These are phyloP conservation scores for Striga asiatica DNA, from an alignment of 257 asterid genomes.

Conservation along the genomic window DNA sequence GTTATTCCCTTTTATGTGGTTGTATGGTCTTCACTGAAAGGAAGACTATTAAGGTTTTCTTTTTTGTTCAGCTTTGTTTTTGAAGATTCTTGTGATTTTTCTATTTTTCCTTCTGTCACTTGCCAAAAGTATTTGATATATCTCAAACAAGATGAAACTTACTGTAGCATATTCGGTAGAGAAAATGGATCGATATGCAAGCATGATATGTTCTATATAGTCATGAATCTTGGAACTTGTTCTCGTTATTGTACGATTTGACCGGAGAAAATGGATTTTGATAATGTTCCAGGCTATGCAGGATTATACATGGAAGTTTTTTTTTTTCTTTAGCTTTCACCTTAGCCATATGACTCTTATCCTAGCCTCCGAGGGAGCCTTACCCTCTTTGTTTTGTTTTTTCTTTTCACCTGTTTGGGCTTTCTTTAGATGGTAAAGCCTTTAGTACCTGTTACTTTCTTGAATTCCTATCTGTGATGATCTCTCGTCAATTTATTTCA, in stretches of 20 bases:
- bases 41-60: slow-evolving; percentile 1
- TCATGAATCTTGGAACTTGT: background rate
- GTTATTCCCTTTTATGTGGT: background rate
- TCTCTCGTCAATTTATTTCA: background rate
- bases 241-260: background rate
- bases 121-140: background rate
- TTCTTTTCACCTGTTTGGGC: background rate
- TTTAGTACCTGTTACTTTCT: background rate
- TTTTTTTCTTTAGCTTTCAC: too few species aligned
- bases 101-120: background rate
- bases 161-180: background rate
- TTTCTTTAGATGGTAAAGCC: background rate
- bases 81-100: background rate
- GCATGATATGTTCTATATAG: background rate
- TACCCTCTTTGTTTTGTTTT: background rate
- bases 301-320: background rate
- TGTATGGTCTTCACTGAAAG: background rate
- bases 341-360: too few species aligned
- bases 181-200: background rate
- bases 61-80: slow-evolving; percentile 1
- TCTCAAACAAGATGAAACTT: background rate
- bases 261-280: background rate
- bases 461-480: background rate
- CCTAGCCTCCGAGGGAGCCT: background rate
- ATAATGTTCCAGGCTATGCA: background rate